Evolutionary conservation across 371 early-diverging fungal species (phyloP).

Genomic region (Mucor ambiguus): DNA sequence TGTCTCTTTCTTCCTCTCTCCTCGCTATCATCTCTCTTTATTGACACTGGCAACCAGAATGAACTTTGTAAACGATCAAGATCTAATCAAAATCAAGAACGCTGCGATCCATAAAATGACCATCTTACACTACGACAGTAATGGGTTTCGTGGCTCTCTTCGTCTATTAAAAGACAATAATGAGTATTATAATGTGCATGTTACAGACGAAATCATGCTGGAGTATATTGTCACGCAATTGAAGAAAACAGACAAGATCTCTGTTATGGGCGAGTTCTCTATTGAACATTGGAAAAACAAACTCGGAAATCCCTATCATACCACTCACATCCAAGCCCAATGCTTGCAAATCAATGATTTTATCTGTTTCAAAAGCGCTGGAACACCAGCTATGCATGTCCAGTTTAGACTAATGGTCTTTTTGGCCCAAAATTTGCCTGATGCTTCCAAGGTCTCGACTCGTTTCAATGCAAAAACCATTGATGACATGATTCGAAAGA

Average conservation of each 20-base stretch:
- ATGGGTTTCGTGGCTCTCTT: not conserved
- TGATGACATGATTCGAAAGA: not conserved
- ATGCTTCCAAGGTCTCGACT: not conserved
- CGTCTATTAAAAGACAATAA: not conserved
- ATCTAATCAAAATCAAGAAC: not conserved
- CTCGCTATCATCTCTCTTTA: not conserved
- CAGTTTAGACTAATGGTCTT: not conserved
- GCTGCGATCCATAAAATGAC: not conserved
- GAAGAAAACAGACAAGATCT: not conserved
- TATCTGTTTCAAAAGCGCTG: not conserved
- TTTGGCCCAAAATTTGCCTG: not conserved
- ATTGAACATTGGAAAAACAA: slow-evolving; percentile 3
- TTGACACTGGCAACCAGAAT: not conserved
- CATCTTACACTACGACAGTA: not conserved
- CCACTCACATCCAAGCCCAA: not conserved
- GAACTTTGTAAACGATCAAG: not conserved
- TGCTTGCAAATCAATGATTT: not conserved
- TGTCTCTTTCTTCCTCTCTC: not conserved
- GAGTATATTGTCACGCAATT: not conserved
- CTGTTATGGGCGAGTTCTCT: not conserved
- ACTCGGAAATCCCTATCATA: not conserved
- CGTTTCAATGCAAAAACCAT: not conserved
- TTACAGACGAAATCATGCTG: not conserved
- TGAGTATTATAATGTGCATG: not conserved
- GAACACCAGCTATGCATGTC: not conserved